These are phyloP conservation scores for Leishmania gerbilli DNA, from an alignment of 208 protist genomes.

Conservation along the genomic window DNA sequence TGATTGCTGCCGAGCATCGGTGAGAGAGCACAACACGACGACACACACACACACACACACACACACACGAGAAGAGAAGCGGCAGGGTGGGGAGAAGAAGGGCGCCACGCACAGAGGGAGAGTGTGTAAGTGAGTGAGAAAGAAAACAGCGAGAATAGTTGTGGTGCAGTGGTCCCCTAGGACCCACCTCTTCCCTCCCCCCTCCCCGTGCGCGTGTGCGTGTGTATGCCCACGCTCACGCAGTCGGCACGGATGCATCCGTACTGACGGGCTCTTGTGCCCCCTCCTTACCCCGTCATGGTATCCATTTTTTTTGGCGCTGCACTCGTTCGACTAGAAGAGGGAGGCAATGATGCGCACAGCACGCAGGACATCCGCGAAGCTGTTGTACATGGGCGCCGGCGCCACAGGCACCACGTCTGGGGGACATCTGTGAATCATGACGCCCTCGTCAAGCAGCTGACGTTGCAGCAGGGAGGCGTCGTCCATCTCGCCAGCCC, in stretches of 20 bases:
- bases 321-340: constrained; percentile 24
- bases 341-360: constrained; percentile 51
- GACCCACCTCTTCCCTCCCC: constrained; percentile 5
- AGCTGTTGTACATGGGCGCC: constrained; percentile 94
- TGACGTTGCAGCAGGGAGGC: constrained; percentile 50
- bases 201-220: not conserved
- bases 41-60: not conserved
- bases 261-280: not conserved
- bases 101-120: not conserved
- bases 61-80: not conserved
- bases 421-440: constrained; percentile 56
- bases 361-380: constrained; percentile 80
- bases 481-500: constrained; percentile 36
- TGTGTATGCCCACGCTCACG: not conserved
- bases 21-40: not conserved
- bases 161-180: not conserved
- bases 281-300: not conserved
- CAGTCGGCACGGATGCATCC: not conserved
- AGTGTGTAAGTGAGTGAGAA: not conserved
- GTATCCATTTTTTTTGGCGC: not conserved
- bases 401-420: constrained; percentile 81
- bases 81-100: not conserved
- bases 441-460: constrained; percentile 54
- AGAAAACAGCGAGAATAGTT: constrained; percentile 8
- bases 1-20: not conserved